A percentile compares a stretch with the other conserved stretches of the same genome.
Conservation (phyloP, 1,284 basidiomycete genomes). For the Cronartium quercuum region DNA sequence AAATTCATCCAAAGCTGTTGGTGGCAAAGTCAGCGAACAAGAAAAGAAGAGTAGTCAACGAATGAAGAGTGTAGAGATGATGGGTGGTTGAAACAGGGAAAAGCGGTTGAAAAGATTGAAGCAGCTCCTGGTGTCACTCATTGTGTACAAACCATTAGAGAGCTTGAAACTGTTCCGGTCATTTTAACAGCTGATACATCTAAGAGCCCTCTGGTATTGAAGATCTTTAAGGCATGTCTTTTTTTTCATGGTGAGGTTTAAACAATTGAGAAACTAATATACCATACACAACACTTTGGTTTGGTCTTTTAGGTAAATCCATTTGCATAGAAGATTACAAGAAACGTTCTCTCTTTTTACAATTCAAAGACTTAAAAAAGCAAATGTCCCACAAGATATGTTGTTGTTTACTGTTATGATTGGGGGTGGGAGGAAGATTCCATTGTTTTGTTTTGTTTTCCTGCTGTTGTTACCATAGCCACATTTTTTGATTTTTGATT, state of each 20-base stretch:
- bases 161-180: constrained; percentile 32
- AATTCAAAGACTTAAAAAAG: too few species aligned
- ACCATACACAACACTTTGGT: too few species aligned
- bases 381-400: too few species aligned
- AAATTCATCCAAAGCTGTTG: constrained; percentile 13
- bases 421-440: too few species aligned
- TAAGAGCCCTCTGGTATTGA: constrained; percentile 36
- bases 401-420: too few species aligned
- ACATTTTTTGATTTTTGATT: too few species aligned
- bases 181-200: constrained; percentile 37
- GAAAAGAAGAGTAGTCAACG: constrained; percentile 25
- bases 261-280: too few species aligned
- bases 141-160: constrained; percentile 31
- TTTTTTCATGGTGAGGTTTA: background rate
- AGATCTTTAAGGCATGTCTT: constrained; percentile 22
- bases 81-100: background rate
- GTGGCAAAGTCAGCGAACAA: constrained; percentile 13
- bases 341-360: too few species aligned
- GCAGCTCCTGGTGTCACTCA: constrained; percentile 35
- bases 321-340: background rate
- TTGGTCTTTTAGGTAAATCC: background rate
- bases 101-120: constrained; percentile 36
- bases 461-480: too few species aligned
- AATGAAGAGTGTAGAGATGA: constrained; percentile 31
- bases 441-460: too few species aligned